phyloP scores from a whole-genome alignment of 345 rosid genomes.

The Hibiscus syriacus region DNA sequence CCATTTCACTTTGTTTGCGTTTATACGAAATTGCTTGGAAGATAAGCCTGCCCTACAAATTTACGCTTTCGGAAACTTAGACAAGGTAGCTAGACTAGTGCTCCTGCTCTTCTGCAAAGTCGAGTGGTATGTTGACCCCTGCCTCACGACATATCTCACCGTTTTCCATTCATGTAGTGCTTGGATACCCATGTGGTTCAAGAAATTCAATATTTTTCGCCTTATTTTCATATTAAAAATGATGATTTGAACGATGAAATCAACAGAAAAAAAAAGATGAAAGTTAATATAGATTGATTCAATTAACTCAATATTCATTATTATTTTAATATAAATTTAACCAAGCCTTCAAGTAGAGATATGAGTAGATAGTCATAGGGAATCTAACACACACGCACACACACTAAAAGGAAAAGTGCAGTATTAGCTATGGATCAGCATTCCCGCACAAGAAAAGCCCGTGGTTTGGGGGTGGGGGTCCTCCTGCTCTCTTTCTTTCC shows the following conservation, averaged over 20 bases:
- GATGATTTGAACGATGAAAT: background rate
- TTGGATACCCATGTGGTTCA: background rate
- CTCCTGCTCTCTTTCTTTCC: background rate
- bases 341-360: background rate
- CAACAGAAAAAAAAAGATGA: too few species aligned
- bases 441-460: conserved; percentile 13
- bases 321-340: too few species aligned
- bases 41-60: background rate
- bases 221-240: too few species aligned
- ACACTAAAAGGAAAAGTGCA: conserved; percentile 16
- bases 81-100: background rate
- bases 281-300: too few species aligned
- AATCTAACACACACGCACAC: conserved; percentile 24
- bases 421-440: conserved; percentile 27
- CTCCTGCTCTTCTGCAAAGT: background rate
- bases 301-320: too few species aligned
- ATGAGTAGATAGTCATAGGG: background rate
- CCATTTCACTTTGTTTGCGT: background rate
- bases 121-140: background rate
- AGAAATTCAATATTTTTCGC: too few species aligned
- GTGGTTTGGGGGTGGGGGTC: too few species aligned
- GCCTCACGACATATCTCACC: background rate
- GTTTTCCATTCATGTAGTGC: background rate
- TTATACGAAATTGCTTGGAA: background rate
- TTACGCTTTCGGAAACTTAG: background rate